phyloP scores from a whole-genome alignment of 768 basidiomycete genomes.

The Russula sp. region DNA sequence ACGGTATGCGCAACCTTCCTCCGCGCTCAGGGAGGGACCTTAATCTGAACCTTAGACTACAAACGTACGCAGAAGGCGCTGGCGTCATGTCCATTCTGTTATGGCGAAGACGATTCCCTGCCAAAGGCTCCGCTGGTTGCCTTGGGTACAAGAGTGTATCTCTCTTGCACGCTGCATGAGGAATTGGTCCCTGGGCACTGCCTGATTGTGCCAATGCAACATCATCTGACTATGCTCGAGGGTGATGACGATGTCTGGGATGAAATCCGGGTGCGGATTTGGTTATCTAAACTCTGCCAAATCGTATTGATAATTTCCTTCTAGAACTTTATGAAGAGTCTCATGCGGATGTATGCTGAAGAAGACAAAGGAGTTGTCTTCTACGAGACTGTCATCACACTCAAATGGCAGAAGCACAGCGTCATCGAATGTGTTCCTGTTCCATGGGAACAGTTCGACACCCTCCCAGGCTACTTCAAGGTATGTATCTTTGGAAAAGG shows the following conservation, averaged over 20 bases:
- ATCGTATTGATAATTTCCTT: background rate
- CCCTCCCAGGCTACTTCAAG: slow-evolving; percentile 90
- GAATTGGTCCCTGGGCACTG: slow-evolving; percentile 92
- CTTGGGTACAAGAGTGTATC: slow-evolving; percentile 84
- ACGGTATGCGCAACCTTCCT: slow-evolving; percentile 48
- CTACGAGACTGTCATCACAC: slow-evolving; percentile 85
- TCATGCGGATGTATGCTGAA: slow-evolving; percentile 92
- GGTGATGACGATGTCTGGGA: slow-evolving; percentile 99
- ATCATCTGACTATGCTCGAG: slow-evolving; percentile 86
- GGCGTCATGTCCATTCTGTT: slow-evolving; percentile 82
- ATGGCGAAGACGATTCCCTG: slow-evolving; percentile 83
- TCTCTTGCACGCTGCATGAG: slow-evolving; percentile 84
- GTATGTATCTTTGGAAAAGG: slow-evolving; percentile 37
- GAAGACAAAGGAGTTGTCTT: slow-evolving; percentile 93
- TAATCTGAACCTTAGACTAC: slow-evolving; percentile 56
- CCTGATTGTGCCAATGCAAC: slow-evolving; percentile 92
- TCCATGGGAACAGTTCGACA: slow-evolving; percentile 81
- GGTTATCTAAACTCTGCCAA: background rate
- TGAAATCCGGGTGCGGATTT: slow-evolving; percentile 75
- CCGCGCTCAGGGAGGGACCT: slow-evolving; percentile 1
- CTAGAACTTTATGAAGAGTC: slow-evolving; percentile 83
- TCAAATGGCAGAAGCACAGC: slow-evolving; percentile 88
- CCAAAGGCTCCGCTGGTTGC: slow-evolving; percentile 87
- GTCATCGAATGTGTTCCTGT: slow-evolving; percentile 92
- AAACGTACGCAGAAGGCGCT: slow-evolving; percentile 89